Evolutionary conservation across 106 monocot species (phyloP).

Genomic region (Acanthochlamys bracteata): DNA sequence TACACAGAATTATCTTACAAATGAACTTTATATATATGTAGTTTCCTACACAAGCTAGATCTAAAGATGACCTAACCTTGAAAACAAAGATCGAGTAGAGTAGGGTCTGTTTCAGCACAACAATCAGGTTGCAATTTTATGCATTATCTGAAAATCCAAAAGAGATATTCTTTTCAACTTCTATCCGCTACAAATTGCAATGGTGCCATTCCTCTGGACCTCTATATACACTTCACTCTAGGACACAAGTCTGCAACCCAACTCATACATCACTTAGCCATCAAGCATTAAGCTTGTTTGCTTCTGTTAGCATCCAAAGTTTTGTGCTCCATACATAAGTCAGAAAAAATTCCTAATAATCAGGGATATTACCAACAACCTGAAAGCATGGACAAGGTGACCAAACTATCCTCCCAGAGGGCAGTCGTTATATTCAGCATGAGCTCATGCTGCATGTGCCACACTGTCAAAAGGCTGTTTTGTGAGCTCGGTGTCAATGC

Average conservation of each 20-base stretch:
- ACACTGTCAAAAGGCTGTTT: slow-evolving; percentile 25
- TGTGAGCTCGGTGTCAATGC: slow-evolving; percentile 23
- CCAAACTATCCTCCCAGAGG: slow-evolving; percentile 21
- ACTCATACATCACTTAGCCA: not conserved
- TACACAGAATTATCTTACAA: no score
- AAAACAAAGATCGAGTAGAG: no score
- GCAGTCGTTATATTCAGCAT: slow-evolving; percentile 31
- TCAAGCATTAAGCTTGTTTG: not conserved
- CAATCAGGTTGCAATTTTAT: not conserved
- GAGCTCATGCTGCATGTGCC: slow-evolving; percentile 41
- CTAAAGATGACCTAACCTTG: no score
- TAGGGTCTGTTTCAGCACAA: no score
- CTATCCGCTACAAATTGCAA: not conserved
- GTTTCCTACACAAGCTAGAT: no score
- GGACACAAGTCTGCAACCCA: not conserved
- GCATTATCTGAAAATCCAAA: not conserved
- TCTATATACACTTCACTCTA: not conserved
- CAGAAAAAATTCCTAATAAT: no score
- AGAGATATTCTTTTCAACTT: not conserved
- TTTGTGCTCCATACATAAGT: not conserved
- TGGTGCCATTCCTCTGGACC: not conserved
- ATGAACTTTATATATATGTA: no score
- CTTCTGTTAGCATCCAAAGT: not conserved
- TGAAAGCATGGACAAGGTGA: slow-evolving; percentile 21
- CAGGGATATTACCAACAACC: no score